These are phyloP conservation scores for Xylariaceae sp. DNA, from an alignment of 2,329 filamentous ascomycete species.

Conservation along the genomic window DNA sequence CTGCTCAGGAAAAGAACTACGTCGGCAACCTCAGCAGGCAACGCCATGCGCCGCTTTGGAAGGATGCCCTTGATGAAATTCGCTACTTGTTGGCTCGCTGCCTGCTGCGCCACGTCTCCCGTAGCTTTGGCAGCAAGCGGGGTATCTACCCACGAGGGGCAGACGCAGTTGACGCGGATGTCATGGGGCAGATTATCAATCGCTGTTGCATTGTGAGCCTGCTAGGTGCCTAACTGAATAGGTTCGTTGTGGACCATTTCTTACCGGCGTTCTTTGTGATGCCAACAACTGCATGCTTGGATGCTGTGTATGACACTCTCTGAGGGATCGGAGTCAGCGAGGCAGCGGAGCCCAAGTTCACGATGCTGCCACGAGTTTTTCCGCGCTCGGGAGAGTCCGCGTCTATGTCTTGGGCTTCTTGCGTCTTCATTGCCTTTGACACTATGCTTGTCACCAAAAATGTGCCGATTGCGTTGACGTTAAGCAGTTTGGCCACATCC, in stretches of 20 bases:
- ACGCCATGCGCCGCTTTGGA: background rate
- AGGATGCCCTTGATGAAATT: background rate
- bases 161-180: slow-evolving; percentile 22
- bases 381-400: slow-evolving; percentile 1
- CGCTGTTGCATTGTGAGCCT: slow-evolving; percentile 5
- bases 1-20: slow-evolving; percentile 1
- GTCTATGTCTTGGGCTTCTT: slow-evolving; percentile 11
- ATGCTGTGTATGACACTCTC: slow-evolving; percentile 15
- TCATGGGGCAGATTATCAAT: slow-evolving; percentile 10
- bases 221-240: background rate
- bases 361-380: slow-evolving; percentile 14
- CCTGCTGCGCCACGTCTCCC: background rate
- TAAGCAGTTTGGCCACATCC: slow-evolving; percentile 1
- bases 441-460: slow-evolving; percentile 12
- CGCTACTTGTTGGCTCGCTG: too few relatives aligned
- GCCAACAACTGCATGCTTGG: slow-evolving; percentile 22
- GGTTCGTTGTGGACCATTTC: background rate
- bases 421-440: slow-evolving; percentile 14
- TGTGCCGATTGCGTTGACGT: slow-evolving; percentile 16
- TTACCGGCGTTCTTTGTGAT: slow-evolving; percentile 16
- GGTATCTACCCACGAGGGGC: slow-evolving; percentile 19
- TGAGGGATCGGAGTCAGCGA: slow-evolving; percentile 1
- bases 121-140: slow-evolving; percentile 4
- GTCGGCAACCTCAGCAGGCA: slow-evolving; percentile 1
- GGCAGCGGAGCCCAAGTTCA: slow-evolving; percentile 15